Evolutionary conservation across 257 asterid species (phyloP).

Genomic region (Fraxinus cuspidata): DNA sequence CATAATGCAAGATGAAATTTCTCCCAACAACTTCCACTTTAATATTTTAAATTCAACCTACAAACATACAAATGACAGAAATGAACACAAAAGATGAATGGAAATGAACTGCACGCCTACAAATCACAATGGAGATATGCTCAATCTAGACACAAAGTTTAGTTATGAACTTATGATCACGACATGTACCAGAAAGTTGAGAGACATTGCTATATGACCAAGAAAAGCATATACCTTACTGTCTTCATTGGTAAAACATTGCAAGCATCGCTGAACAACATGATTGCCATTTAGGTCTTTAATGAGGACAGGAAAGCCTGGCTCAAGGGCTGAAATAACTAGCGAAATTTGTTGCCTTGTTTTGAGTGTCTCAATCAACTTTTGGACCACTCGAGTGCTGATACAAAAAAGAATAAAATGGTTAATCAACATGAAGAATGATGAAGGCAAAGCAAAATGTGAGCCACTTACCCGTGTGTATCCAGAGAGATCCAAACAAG

Average conservation of each 20-base stretch:
- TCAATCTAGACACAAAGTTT: background rate
- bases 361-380: conserved; percentile 84
- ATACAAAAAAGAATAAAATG: conserved; percentile 23
- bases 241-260: conserved; percentile 70
- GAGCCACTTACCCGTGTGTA: conserved; percentile 73
- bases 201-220: conserved; percentile 8
- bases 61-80: background rate
- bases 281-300: conserved; percentile 91
- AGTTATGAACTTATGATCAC: background rate
- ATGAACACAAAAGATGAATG: conserved; percentile 2
- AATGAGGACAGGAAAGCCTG: conserved; percentile 83
- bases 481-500: conserved; percentile 83
- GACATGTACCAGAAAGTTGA: background rate
- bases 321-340: conserved; percentile 79
- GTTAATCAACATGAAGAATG: conserved; percentile 6
- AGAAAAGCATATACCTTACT: conserved; percentile 55
- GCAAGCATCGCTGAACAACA: conserved; percentile 88
- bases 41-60: background rate
- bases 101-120: background rate
- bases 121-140: background rate
- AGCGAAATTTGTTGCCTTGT: conserved; percentile 64
- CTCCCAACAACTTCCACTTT: conserved; percentile 2
- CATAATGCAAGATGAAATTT: conserved; percentile 9
- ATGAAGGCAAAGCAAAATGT: conserved; percentile 14
- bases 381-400: conserved; percentile 97